phyloP scores from a whole-genome alignment of 1,284 basidiomycete genomes.

The Cutaneotrichosporon spelunceum region DNA sequence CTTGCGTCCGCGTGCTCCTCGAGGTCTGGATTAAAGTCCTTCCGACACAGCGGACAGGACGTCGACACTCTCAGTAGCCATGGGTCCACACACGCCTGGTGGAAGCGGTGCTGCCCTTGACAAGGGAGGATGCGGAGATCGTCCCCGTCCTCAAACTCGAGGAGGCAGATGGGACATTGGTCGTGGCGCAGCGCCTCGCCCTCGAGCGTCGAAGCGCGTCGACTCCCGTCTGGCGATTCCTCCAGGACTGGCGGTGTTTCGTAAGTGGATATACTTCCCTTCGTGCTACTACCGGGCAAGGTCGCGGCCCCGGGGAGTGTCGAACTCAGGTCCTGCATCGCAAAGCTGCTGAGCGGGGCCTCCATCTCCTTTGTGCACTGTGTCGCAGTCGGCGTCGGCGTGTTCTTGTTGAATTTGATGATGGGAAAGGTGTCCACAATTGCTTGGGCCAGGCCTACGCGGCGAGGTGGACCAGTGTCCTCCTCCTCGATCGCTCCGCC shows the following conservation, averaged over 20 bases:
- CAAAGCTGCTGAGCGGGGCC: conserved; percentile 2
- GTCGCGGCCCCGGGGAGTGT: background rate
- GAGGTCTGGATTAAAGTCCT: conserved; percentile 53
- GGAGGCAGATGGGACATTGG: conserved; percentile 88
- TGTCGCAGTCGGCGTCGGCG: background rate
- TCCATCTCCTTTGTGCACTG: background rate
- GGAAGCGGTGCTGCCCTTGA: conserved; percentile 82
- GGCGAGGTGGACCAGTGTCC: conserved; percentile 55
- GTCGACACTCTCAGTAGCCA: conserved; percentile 76
- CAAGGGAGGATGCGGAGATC: conserved; percentile 84
- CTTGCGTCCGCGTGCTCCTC: conserved; percentile 8
- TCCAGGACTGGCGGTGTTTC: conserved; percentile 1
- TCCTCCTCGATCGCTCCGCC: conserved; percentile 12
- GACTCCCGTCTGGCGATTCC: background rate
- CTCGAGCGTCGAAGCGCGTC: conserved; percentile 1
- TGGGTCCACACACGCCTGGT: conserved; percentile 58
- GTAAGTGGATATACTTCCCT: conserved; percentile 1
- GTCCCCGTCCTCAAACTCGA: conserved; percentile 89
- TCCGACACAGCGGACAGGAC: conserved; percentile 84
- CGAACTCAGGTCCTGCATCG: conserved; percentile 8
- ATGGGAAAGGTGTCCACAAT: conserved; percentile 92
- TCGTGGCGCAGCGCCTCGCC: conserved; percentile 53
- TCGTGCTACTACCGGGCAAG: conserved; percentile 9
- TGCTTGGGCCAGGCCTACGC: conserved; percentile 72
- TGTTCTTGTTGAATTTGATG: conserved; percentile 67